Evolutionary conservation across 2,329 filamentous ascomycete species (phyloP), one percentile per base, ranked within the genome.

Genomic region (Aspergillus flavus): DNA sequence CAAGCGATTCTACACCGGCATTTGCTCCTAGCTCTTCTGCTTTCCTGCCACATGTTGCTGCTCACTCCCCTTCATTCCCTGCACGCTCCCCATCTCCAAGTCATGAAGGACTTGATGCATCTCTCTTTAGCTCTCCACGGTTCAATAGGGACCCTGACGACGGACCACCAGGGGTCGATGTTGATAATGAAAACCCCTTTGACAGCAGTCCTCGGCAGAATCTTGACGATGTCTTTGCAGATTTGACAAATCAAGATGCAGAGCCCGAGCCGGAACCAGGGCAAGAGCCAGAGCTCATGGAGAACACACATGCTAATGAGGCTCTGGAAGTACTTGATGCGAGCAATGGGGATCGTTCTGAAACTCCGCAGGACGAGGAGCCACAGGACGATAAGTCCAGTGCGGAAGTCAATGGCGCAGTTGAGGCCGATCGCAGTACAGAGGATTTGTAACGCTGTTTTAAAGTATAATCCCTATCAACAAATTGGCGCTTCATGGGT

Each of bases 221-320:
- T 52, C 66, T 80, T 58, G 80, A 81, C 63, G 78, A 80, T 62
- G 76, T 83, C 23, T 83, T 82, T 67, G 80, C 79, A 11, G 81
- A 82, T 57, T 69, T 83, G 61, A 82, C 79, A 2, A 80, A 81
- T 59, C 78, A 81, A 62, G 79, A 82, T 63, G 72, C 67, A 11
- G 78, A 80, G 10, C 68, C 69, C 7, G 75, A 78, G 19, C 57
- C 68, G 12, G 74, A 75, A 53, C 57, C 65, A 6, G 74, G 73
- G 28, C 69, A 55, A 9, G 69, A 71, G 21, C 66, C 70, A 54
- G 73, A 72, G 68, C 73, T 67, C 14, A 76, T 79, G 73, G 79
- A 81, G 58, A 80, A 80, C 32, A 79, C 77, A n/a, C 80, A 83
- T 67, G 80, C 80, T 9, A 81, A 79, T 46, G 81, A 83, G 66